Base-by-base conservation (phyloP, 2,329 filamentous ascomycete species). In the Pestalotiopsis sp. region DNA sequence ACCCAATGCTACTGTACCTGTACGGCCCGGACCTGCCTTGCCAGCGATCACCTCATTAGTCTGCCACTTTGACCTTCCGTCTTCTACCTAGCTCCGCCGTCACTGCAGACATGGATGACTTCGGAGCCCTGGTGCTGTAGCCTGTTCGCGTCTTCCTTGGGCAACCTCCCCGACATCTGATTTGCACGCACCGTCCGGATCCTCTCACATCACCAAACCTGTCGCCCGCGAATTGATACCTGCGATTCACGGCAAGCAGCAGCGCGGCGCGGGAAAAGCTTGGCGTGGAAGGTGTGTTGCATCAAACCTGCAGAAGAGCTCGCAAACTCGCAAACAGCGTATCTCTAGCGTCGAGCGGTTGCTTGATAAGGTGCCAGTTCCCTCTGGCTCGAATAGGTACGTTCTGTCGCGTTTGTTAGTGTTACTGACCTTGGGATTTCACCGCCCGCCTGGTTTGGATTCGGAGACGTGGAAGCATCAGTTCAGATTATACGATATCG, bases 31-130 rank as follows among this genome's bases (percentile, higher is more conserved):
- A 61, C 58, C 58, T 61, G 58, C 58, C 58, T 30, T 60, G 57
- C 17, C 60, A 20, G 30, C 26, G 62, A 65, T 65, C 62, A 56
- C 62, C 44, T 65, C 62, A 65, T 57, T 20, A 52, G 44, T 14
- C 10, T n/a, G 14, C 44, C 17, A n/a, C 22, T n/a, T 26, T 22
- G 7, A 65, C 62, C 62, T 65, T 65, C 62, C 62, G 30, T 65
- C 62, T 65, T 65, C 20, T 20, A 55, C 24, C 48, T 65, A 65
- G 62, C 62, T 65, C 62, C 38, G 11, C 62, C 30, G 35, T 24
- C 14, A 40, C 62, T 38, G 17, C 48, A 7, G 35, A 20, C 24
- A 65, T 22, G 44, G 40, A 55, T 55, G 39, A 22, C 44, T 56
- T 56, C 26, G 57, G 40, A 39, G n/a, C 30, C 48, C 61, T 39